A percentile compares a stretch with the other conserved stretches of the same genome.
These are phyloP conservation scores for Cutaneotrichosporon sp. DNA, from an alignment of 1,284 basidiomycete genomes.

Conservation along the genomic window DNA sequence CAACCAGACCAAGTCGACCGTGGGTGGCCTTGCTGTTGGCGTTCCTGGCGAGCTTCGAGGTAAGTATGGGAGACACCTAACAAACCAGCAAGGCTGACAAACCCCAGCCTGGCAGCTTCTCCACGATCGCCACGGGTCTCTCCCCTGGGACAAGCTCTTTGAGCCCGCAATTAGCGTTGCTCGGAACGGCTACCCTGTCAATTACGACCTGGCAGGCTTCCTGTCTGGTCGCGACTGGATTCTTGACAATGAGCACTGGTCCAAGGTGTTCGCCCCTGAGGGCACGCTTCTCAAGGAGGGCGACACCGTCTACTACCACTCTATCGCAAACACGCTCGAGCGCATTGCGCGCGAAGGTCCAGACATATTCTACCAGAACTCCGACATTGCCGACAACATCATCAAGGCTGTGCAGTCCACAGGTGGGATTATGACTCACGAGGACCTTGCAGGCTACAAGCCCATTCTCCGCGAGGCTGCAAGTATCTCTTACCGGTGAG, in stretches of 20 bases:
- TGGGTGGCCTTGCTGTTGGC: constrained; percentile 75
- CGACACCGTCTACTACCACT: constrained; percentile 25
- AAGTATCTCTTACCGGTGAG: constrained; percentile 33
- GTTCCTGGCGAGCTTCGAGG: constrained; percentile 84
- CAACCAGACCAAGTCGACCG: constrained; percentile 52
- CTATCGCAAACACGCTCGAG: constrained; percentile 33
- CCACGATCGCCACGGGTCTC: constrained; percentile 66
- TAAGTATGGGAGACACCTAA: no score
- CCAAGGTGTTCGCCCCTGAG: constrained; percentile 38
- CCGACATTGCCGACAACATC: constrained; percentile 39
- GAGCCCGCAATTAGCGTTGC: constrained; percentile 72
- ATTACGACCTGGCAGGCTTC: constrained; percentile 38
- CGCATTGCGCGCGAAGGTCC: constrained; percentile 35
- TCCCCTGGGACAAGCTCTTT: constrained; percentile 74
- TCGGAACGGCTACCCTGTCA: constrained; percentile 66
- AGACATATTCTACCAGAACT: constrained; percentile 41
- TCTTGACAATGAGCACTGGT: constrained; percentile 39
- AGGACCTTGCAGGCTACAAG: constrained; percentile 38
- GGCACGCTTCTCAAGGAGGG: constrained; percentile 29
- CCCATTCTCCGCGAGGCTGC: constrained; percentile 28
- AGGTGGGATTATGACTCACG: constrained; percentile 44
- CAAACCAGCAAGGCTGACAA: no score
- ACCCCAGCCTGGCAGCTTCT: constrained; percentile 64
- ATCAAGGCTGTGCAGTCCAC: constrained; percentile 30
- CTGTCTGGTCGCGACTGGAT: constrained; percentile 32